Percentiles rank a stretch among this genome's conserved stretches.
Conservation (phyloP, 1,139 yeast species). For the Petasospora rhodanensis region DNA sequence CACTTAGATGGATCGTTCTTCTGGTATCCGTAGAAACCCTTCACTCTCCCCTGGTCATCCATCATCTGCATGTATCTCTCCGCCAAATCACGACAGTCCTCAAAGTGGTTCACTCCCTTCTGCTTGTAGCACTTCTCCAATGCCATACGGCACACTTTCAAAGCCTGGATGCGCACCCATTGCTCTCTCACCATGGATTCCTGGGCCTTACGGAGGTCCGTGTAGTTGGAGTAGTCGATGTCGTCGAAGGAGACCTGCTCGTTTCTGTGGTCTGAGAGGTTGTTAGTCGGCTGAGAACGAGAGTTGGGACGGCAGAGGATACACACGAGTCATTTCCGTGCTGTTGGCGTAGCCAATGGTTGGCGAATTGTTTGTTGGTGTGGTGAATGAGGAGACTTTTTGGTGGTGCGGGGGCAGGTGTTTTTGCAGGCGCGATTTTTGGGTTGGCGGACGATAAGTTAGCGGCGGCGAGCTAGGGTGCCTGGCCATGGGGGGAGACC, state of each 20-base stretch:
- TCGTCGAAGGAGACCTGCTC: slow-evolving; percentile 81
- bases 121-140: slow-evolving; percentile 58
- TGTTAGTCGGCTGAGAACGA: slow-evolving; percentile 1
- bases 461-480: too few relatives aligned
- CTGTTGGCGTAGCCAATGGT: not conserved
- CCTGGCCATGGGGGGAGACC: too few relatives aligned
- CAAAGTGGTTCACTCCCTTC: slow-evolving; percentile 71
- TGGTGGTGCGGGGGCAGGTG: too few relatives aligned
- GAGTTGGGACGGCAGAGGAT: not conserved
- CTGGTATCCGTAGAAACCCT: slow-evolving; percentile 78
- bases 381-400: too few relatives aligned
- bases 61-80: slow-evolving; percentile 76
- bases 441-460: too few relatives aligned
- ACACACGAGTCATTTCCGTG: not conserved
- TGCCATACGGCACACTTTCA: slow-evolving; percentile 68
- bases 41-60: slow-evolving; percentile 54
- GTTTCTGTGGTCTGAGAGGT: slow-evolving; percentile 52
- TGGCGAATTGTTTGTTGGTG: too few relatives aligned
- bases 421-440: too few relatives aligned
- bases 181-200: slow-evolving; percentile 76
- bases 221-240: slow-evolving; percentile 66
- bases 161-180: slow-evolving; percentile 66
- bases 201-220: slow-evolving; percentile 67
- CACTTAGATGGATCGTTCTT: slow-evolving; percentile 80
- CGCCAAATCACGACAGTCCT: slow-evolving; percentile 74